phyloP scores from a whole-genome alignment of 768 basidiomycete species.

The Tylopilus plumbeoviolaceoides region DNA sequence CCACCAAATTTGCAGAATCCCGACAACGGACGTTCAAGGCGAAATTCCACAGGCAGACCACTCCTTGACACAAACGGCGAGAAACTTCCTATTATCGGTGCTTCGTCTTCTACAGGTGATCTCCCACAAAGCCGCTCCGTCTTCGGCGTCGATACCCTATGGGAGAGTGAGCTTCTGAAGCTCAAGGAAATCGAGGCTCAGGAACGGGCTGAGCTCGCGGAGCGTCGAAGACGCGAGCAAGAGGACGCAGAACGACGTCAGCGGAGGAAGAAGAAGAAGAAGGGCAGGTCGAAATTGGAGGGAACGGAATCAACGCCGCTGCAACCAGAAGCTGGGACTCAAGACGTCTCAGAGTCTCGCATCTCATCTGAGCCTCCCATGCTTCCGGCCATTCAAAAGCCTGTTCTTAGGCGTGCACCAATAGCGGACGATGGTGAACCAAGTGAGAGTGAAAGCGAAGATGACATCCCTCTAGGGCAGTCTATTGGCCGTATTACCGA shows the following conservation, averaged over 20 bases:
- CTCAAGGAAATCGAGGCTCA: constrained; percentile 69
- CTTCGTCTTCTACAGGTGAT: constrained; percentile 30
- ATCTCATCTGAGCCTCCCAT: constrained; percentile 25
- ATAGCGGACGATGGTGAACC: constrained; percentile 40
- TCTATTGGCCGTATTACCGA: constrained; percentile 16
- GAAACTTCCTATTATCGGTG: constrained; percentile 27
- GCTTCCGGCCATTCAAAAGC: constrained; percentile 35
- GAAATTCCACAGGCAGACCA: constrained; percentile 59
- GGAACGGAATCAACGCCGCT: constrained; percentile 32
- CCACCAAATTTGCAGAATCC: constrained; percentile 45
- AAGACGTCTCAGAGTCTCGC: constrained; percentile 19
- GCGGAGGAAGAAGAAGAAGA: constrained; percentile 38
- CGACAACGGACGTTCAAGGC: constrained; percentile 44
- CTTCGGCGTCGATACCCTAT: constrained; percentile 90
- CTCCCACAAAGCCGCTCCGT: constrained; percentile 64
- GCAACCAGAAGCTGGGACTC: constrained; percentile 33
- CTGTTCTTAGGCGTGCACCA: constrained; percentile 28
- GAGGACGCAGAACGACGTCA: constrained; percentile 38
- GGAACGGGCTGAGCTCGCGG: constrained; percentile 59
- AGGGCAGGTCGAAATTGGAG: constrained; percentile 45
- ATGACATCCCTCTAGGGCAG: constrained; percentile 21
- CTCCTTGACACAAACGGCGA: constrained; percentile 58
- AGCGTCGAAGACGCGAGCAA: constrained; percentile 42
- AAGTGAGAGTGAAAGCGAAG: constrained; percentile 48
- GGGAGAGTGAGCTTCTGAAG: constrained; percentile 86